Conservation (phyloP, 257 asterid species). For the Nicotiana paniculata region DNA sequence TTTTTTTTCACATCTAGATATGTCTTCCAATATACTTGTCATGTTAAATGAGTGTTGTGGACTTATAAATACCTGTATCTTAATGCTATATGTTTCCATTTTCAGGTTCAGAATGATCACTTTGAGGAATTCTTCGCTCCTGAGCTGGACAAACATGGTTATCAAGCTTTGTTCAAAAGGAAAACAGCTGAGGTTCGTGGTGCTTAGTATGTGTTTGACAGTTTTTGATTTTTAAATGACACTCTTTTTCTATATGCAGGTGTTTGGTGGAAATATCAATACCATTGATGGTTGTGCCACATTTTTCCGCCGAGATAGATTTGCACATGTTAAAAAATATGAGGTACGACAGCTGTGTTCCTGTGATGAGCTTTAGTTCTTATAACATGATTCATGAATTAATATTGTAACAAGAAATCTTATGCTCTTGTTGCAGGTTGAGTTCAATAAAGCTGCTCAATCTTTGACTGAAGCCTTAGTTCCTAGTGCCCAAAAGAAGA, state of each 20-base stretch:
- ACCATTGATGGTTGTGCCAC: constrained; percentile 93
- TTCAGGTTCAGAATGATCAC: constrained; percentile 88
- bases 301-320: constrained; percentile 94
- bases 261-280: constrained; percentile 46
- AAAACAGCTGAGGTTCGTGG: constrained; percentile 82
- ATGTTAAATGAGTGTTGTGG: background rate
- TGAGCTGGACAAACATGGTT: constrained; percentile 96
- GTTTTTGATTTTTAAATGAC: constrained; percentile 10
- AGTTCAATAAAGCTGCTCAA: constrained; percentile 97
- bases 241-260: constrained; percentile 36
- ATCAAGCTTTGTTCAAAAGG: constrained; percentile 73
- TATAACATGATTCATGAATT: background rate
- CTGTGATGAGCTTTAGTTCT: constrained; percentile 1
- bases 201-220: constrained; percentile 9
- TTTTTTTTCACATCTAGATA: background rate
- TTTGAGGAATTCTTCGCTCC: constrained; percentile 91
- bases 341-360: constrained; percentile 49
- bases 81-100: constrained; percentile 1
- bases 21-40: background rate
- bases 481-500: constrained; percentile 73
- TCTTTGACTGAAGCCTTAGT: constrained; percentile 76
- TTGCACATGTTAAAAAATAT: constrained; percentile 84
- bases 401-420: constrained; percentile 4
- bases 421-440: constrained; percentile 53
- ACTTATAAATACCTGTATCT: background rate